Evolutionary conservation across 108 stramenopile species (phyloP).

Genomic region (Fragilaria crotonensis): DNA sequence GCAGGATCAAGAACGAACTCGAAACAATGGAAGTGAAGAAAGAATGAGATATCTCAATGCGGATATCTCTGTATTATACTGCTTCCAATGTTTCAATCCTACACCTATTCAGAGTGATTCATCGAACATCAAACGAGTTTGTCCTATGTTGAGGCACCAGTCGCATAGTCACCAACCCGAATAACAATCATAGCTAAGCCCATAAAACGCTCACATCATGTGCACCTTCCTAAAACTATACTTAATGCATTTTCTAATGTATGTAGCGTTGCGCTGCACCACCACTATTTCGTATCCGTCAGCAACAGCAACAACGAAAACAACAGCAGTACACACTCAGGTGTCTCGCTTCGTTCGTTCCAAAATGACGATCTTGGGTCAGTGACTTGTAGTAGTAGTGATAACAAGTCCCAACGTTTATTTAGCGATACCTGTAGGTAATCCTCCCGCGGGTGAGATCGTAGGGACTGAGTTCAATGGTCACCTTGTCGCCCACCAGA

Average conservation of each 20-base stretch:
- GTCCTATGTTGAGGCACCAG: too few species aligned
- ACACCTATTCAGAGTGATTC: background rate
- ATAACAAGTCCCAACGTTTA: background rate
- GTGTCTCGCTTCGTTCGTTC: too few species aligned
- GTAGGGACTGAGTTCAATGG: constrained; percentile 89
- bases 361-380: background rate
- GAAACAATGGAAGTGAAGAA: background rate
- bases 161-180: too few species aligned
- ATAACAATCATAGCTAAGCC: too few species aligned
- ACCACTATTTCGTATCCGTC: background rate
- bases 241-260: background rate
- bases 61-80: background rate
- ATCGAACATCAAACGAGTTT: too few species aligned
- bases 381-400: background rate
- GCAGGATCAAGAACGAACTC: background rate
- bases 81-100: background rate
- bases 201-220: too few species aligned
- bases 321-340: background rate
- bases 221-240: too few species aligned
- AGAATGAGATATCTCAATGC: background rate
- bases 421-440: constrained; percentile 81
- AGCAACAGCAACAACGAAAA: background rate
- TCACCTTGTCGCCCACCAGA: constrained; percentile 87
- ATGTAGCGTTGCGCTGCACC: background rate
- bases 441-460: constrained; percentile 93